These are phyloP conservation scores for Trichophyton rubrum DNA, from an alignment of 2,329 filamentous ascomycete species.

Conservation along the genomic window DNA sequence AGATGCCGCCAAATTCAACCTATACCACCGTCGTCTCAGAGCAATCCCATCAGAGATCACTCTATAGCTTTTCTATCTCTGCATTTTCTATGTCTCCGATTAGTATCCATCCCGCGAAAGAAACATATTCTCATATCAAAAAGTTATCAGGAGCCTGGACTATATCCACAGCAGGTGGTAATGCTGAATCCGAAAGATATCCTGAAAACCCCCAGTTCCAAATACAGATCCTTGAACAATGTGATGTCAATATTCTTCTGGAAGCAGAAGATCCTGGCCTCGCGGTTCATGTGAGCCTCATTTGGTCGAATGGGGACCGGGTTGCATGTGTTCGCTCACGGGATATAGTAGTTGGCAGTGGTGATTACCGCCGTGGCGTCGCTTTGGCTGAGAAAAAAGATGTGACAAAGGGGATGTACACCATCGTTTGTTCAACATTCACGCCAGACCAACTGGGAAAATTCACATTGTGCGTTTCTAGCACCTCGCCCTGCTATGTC, in stretches of 20 bases:
- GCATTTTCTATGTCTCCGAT: constrained; percentile 60
- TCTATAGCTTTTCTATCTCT: constrained; percentile 77
- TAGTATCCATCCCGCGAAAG: constrained; percentile 47
- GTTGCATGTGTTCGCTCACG: constrained; percentile 55
- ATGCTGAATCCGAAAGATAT: constrained; percentile 62
- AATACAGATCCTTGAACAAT: constrained; percentile 43
- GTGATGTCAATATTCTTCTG: constrained; percentile 60
- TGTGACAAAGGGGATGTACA: constrained; percentile 65
- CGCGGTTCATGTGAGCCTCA: constrained; percentile 71
- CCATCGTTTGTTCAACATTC: constrained; percentile 81
- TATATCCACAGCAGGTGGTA: constrained; percentile 68
- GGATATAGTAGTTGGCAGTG: constrained; percentile 70
- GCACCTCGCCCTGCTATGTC: constrained; percentile 43
- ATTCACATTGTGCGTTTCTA: constrained; percentile 65
- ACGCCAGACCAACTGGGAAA: constrained; percentile 62
- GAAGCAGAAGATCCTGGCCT: constrained; percentile 54
- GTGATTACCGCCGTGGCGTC: constrained; percentile 76
- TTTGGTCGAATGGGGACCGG: constrained; percentile 63
- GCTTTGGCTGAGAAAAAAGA: constrained; percentile 52
- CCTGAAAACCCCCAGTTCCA: constrained; percentile 79
- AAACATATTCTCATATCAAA: constrained; percentile 47
- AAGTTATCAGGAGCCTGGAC: constrained; percentile 60
- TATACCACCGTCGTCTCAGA: constrained; percentile 63
- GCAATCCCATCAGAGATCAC: constrained; percentile 58
- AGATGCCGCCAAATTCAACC: constrained; percentile 39